Base-by-base conservation (phyloP, 192 early-diverging fungal species). In the Blastocladiella britannica region DNA sequence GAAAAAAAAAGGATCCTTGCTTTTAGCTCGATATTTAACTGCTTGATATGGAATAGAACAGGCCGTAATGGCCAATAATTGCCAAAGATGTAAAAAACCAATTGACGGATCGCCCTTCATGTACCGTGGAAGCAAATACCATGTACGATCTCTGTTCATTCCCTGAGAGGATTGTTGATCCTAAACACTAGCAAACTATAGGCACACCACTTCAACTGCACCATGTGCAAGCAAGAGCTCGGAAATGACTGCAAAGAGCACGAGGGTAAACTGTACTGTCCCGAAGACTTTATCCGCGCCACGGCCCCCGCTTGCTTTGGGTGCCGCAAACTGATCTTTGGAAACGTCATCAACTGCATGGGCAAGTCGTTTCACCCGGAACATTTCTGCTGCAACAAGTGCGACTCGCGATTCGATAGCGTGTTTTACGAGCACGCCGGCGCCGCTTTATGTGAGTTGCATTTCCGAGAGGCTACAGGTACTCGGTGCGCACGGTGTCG, bases 201-300 rank as follows among this genome's bases (percentile, higher is more conserved):
- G 57, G 65, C 70, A 0, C 60, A 62, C 28, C 76, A 78, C 57
- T 76, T 69, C 60, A 56, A 60, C 27, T 78, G 76, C 53, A 57
- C 55, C 9, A 25, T 62, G 5, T 78, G 76, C 57, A 59, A 69
- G 43, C 23, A 56, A 30, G 31, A 51, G 26, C 63, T 78, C 26
- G 61, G 55, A 24, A 26, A 52, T 0, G 57, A 60, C 47, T 60
- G 62, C 25, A 65, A 60, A 26, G 70, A 72, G 59, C 58, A 70
- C 56, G 69, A 75, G 26, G 73, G 73, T 7, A 70, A 76, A 28
- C 55, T 78, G 12, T 76, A 76, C 58, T 78, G 76, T 54, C 57
- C 64, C 9, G 56, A 52, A 9, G 66, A 73, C 55, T 71, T 61
- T 47, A 63, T 67, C 25, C 52, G 55, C 54, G 31, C 62, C 8